Base-by-base conservation (phyloP, 305 asterid genomes). In the Solanum aculeatissimum region DNA sequence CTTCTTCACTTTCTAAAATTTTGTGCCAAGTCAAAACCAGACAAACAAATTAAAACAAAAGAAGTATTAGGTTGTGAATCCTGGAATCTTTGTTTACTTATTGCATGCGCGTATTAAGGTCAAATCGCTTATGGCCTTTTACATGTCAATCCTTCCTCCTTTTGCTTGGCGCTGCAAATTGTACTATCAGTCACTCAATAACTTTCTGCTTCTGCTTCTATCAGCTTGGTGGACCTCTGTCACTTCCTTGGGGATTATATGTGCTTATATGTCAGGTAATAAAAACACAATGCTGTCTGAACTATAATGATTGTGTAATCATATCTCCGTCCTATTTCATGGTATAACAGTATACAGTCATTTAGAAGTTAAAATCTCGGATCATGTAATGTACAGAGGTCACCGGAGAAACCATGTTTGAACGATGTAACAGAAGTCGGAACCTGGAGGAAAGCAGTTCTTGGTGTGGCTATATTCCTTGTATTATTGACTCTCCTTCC, bases 161-260 rank as follows among this genome's bases (percentile, higher is more conserved):
- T 71, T 23, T 43, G 55, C 38, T 42, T 21, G 55, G n/a, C 15
- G 23, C 16, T 47, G 42, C 81, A 74, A 1, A 47, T 47, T 74
- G 4, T 74, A 47, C 16, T 4, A 47, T 45, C 23, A 0, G 12
- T 74, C 81, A 47, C 43, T 47, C 35, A 74, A 25, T 1, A 84
- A 85, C n/a, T 63, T 84, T 57, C 60, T 53, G 54, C 72, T 87
- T 65, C 10, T 85, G 35, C 47, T 18, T 10, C 65, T 84, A 15
- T 84, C 97, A 97, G 99, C 94, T 97, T 5, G 99, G 98, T 75
- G 99, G 99, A 63, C 99, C 99, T 63, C 89, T 97, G 54, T 94
- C 99, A 51, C 98, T 95, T 85, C 99, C 99, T 43, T 95, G 99
- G 99, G 99, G 99, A 85, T 89, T 97, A 77, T 97, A 95, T 21